phyloP scores from a whole-genome alignment of 2,329 filamentous ascomycete species.

The Fusarium bactridioides region DNA sequence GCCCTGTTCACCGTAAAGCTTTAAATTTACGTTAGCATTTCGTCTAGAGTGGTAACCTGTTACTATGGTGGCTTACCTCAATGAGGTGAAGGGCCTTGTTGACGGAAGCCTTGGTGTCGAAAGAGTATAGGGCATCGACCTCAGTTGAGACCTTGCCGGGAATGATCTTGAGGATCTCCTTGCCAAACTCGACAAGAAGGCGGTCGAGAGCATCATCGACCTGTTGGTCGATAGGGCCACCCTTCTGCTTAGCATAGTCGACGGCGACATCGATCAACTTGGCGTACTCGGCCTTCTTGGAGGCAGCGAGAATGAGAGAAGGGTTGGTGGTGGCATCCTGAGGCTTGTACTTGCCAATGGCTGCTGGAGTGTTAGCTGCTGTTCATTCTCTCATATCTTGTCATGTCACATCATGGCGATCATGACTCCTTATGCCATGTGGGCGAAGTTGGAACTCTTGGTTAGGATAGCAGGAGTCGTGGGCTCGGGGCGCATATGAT shows the following conservation, averaged over 20 bases:
- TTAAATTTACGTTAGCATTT: conserved; percentile 5
- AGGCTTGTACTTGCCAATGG: conserved; percentile 99
- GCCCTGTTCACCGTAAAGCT: conserved; percentile 95
- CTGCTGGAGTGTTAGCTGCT: conserved; percentile 55
- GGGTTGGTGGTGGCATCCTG: conserved; percentile 99
- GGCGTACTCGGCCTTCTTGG: conserved; percentile 97
- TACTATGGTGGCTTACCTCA: conserved; percentile 66
- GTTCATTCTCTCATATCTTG: conserved; percentile 16
- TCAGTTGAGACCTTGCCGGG: conserved; percentile 99
- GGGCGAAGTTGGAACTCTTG: neutral
- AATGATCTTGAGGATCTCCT: conserved; percentile 95
- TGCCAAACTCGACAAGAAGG: conserved; percentile 97
- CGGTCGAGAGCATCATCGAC: conserved; percentile 91
- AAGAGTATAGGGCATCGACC: conserved; percentile 95
- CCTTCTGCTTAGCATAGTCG: conserved; percentile 82
- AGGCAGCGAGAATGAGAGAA: conserved; percentile 95
- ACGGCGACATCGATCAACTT: conserved; percentile 88
- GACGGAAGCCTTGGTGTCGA: conserved; percentile 90
- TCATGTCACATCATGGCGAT: conserved; percentile 14
- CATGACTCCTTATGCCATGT: conserved; percentile 4
- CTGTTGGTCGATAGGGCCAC: conserved; percentile 76
- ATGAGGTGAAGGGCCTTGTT: conserved; percentile 98
- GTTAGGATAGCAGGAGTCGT: neutral
- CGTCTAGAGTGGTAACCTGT: neutral
- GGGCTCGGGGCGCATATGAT: conserved; percentile 8